Conservation (phyloP, 2,329 filamentous ascomycete genomes). For the Fusarium sp. region DNA sequence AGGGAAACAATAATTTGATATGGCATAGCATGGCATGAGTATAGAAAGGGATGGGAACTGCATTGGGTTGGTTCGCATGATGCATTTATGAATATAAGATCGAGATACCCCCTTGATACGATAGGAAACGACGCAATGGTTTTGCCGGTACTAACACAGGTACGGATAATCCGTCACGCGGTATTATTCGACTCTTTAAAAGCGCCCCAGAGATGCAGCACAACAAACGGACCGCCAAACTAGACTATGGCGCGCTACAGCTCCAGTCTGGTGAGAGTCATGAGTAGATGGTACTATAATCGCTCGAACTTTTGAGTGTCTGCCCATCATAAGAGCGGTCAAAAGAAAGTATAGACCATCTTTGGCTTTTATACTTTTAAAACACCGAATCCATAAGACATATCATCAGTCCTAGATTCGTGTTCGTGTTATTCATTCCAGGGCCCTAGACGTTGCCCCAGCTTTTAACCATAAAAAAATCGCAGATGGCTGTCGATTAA, state of each 20-base stretch:
- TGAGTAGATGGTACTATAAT: slow-evolving; percentile 14
- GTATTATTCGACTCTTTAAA: neutral
- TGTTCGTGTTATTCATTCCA: slow-evolving; percentile 6
- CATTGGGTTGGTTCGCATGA: slow-evolving; percentile 3
- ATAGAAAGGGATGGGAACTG: slow-evolving; percentile 16
- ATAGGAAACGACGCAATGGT: slow-evolving; percentile 10
- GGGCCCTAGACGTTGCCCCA: neutral
- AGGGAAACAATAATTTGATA: neutral
- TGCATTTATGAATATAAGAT: slow-evolving; percentile 36
- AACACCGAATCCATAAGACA: neutral
- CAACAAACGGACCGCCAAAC: slow-evolving; percentile 7
- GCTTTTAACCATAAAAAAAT: neutral
- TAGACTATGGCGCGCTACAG: neutral
- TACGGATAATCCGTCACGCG: neutral
- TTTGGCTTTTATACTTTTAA: neutral
- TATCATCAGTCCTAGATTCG: slow-evolving; percentile 1
- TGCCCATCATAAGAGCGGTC: slow-evolving; percentile 27
- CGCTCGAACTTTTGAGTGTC: neutral
- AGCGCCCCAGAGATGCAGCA: slow-evolving; percentile 19
- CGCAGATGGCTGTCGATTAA: neutral
- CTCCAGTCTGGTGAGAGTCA: slow-evolving; percentile 13
- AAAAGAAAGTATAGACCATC: neutral
- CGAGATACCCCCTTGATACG: slow-evolving; percentile 37
- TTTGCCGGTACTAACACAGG: slow-evolving; percentile 13
- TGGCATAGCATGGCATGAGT: slow-evolving; percentile 4